Percentiles rank a stretch among this genome's conserved stretches.
Evolutionary conservation across 2,329 filamentous ascomycete genomes (phyloP).

Genomic region (Aureobasidium sp.): DNA sequence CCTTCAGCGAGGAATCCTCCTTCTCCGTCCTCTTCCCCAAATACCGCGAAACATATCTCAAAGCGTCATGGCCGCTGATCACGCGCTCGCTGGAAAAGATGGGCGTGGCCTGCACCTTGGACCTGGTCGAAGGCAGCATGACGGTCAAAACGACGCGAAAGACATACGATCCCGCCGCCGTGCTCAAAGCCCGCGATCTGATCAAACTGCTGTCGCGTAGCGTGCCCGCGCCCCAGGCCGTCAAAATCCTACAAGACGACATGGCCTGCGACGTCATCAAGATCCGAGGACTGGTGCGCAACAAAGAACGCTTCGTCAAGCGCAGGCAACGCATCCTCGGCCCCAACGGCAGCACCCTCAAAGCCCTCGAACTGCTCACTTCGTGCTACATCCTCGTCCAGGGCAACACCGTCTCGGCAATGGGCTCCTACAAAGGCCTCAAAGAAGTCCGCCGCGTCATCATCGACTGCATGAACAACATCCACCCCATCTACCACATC

Average conservation of each 20-base stretch:
- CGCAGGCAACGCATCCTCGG: conserved; percentile 86
- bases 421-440: conserved; percentile 87
- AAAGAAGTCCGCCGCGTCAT: conserved; percentile 87
- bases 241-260: conserved; percentile 91
- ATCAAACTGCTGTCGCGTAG: conserved; percentile 88
- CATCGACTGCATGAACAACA: conserved; percentile 94
- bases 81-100: conserved; percentile 79
- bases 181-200: conserved; percentile 87
- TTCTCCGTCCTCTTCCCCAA: conserved; percentile 84
- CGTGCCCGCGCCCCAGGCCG: conserved; percentile 83
- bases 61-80: conserved; percentile 86
- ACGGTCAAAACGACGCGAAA: conserved; percentile 90
- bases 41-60: conserved; percentile 90
- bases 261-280: conserved; percentile 94
- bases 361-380: conserved; percentile 87
- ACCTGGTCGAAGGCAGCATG: conserved; percentile 94
- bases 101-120: conserved; percentile 84
- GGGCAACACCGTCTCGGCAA: conserved; percentile 86
- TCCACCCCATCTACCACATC: conserved; percentile 86
- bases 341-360: conserved; percentile 83
- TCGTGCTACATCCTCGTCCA: conserved; percentile 91
- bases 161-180: conserved; percentile 84
- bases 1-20: conserved; percentile 86
- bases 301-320: conserved; percentile 95
- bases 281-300: conserved; percentile 80